Evolutionary conservation across 306 rosid genomes (phyloP).

Genomic region (Castanea sativa): DNA sequence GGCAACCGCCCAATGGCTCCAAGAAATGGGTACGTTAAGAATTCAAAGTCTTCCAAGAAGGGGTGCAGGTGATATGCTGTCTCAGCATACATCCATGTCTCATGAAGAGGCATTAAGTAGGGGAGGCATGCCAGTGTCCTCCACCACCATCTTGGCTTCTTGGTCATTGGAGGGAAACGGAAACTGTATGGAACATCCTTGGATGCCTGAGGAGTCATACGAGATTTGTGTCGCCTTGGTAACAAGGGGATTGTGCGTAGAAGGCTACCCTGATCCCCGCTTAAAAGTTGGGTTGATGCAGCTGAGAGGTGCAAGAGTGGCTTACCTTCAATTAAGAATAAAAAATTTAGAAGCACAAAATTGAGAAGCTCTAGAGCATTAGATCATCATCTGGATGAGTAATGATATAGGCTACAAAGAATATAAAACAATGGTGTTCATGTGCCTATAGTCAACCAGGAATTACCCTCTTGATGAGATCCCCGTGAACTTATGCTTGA

Average conservation of each 20-base stretch:
- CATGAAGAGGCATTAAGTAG: constrained; percentile 91
- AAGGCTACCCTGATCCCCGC: constrained; percentile 56
- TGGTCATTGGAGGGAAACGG: constrained; percentile 90
- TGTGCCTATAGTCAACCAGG: constrained; percentile 33
- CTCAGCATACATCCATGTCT: constrained; percentile 97
- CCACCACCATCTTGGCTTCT: constrained; percentile 96
- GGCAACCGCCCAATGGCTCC: constrained; percentile 72
- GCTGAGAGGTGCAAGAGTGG: constrained; percentile 46
- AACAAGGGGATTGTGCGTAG: constrained; percentile 46
- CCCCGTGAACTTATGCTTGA: constrained; percentile 44
- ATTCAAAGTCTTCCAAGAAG: constrained; percentile 57
- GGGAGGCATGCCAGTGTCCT: constrained; percentile 88
- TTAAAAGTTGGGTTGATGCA: constrained; percentile 48
- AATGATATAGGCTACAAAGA: not conserved
- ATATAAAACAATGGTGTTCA: constrained; percentile 2
- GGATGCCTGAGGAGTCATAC: constrained; percentile 53
- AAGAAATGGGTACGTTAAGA: constrained; percentile 79
- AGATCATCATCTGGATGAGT: not conserved
- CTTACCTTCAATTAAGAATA: constrained; percentile 34
- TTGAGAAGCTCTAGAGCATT: not conserved
- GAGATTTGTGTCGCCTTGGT: constrained; percentile 32
- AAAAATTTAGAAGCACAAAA: not conserved
- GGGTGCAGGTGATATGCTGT: constrained; percentile 88
- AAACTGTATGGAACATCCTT: constrained; percentile 77
- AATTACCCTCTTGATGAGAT: constrained; percentile 31